These are phyloP conservation scores for Tetracentron sinense DNA, from an alignment of 164 flowering plant genomes.

Conservation along the genomic window DNA sequence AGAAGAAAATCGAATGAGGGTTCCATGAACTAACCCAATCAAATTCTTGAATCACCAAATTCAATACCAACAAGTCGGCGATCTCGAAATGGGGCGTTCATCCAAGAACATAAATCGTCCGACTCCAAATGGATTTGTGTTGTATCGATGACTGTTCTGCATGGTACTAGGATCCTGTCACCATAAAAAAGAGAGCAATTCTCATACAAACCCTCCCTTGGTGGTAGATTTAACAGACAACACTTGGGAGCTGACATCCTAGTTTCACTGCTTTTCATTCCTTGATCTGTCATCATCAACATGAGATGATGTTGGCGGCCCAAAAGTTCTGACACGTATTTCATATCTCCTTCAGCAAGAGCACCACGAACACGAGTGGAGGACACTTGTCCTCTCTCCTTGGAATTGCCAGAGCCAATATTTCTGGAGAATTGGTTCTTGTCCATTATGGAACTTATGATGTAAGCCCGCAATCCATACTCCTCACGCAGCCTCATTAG, in stretches of 20 bases:
- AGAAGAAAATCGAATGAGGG: not conserved
- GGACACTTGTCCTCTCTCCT: constrained; percentile 89
- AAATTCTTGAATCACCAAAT: constrained; percentile 34
- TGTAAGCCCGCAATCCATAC: constrained; percentile 64
- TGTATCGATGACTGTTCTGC: constrained; percentile 57
- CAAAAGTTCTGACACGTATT: constrained; percentile 76
- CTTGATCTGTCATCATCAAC: constrained; percentile 31
- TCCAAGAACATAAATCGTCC: constrained; percentile 25
- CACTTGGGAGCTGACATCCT: constrained; percentile 52
- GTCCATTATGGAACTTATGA: constrained; percentile 87
- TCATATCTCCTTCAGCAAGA: constrained; percentile 72
- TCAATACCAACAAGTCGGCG: constrained; percentile 50
- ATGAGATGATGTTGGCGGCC: constrained; percentile 80
- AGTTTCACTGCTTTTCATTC: constrained; percentile 14
- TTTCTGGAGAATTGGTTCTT: constrained; percentile 35
- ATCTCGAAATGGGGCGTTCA: constrained; percentile 20
- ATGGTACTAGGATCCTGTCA: constrained; percentile 33
- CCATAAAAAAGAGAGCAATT: constrained; percentile 48
- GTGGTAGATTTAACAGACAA: constrained; percentile 66
- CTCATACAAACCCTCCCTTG: constrained; percentile 71
- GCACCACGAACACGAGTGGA: constrained; percentile 93
- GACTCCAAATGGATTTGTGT: constrained; percentile 51
- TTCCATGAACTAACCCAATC: not conserved
- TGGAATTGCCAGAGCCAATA: constrained; percentile 19
- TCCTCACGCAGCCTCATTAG: constrained; percentile 66